Conservation (phyloP, 23 red algal genomes). For the Gracilaria vermiculophylla region DNA sequence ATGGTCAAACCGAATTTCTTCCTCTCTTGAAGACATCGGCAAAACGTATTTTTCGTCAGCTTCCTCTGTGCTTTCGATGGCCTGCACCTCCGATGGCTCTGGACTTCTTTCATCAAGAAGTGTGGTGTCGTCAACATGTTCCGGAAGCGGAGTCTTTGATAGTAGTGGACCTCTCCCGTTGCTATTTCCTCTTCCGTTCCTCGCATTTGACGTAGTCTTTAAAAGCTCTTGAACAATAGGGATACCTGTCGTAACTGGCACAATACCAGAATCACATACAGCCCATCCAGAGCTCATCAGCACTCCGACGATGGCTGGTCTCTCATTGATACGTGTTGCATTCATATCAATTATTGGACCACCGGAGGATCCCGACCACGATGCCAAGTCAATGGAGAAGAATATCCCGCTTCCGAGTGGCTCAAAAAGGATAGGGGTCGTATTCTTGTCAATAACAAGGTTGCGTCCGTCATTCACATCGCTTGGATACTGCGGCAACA, state of each 20-base stretch:
- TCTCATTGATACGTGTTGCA: slow-evolving; percentile 1
- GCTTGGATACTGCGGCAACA: slow-evolving; percentile 33
- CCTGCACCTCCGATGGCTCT: not conserved
- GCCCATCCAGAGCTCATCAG: slow-evolving; percentile 48
- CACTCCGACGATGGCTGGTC: slow-evolving; percentile 30
- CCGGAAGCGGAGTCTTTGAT: not conserved
- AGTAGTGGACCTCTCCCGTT: not conserved
- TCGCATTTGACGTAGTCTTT: not conserved
- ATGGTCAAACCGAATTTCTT: too few relatives aligned
- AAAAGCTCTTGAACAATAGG: slow-evolving; percentile 19
- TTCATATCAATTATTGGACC: slow-evolving; percentile 48
- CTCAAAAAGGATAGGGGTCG: slow-evolving; percentile 44
- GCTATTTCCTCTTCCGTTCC: not conserved
- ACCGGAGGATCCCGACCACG: slow-evolving; percentile 45
- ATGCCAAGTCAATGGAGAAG: slow-evolving; percentile 39
- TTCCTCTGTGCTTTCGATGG: not conserved
- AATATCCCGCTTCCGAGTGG: slow-evolving; percentile 15
- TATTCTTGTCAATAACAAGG: slow-evolving; percentile 43
- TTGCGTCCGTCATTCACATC: slow-evolving; percentile 30
- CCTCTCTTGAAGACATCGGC: not conserved
- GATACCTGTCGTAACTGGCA: slow-evolving; percentile 30
- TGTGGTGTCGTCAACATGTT: not conserved
- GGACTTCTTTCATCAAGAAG: not conserved
- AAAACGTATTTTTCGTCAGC: not conserved
- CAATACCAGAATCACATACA: slow-evolving; percentile 53